These are phyloP conservation scores for Ascochyta rabiei DNA, from an alignment of 2,329 filamentous ascomycete species.

Conservation along the genomic window DNA sequence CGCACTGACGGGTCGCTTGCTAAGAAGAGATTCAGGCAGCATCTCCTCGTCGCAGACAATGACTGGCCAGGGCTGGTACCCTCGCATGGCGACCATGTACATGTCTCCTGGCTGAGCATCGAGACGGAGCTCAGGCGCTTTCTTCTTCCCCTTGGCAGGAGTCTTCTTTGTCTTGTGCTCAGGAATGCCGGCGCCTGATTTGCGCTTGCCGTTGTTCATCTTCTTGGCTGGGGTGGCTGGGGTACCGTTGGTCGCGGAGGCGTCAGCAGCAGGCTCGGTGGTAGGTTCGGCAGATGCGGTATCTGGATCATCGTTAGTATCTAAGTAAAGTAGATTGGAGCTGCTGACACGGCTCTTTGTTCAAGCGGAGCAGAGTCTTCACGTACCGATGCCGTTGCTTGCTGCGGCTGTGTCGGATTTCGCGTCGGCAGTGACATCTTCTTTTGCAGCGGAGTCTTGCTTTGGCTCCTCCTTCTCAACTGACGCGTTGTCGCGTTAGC, in stretches of 20 bases:
- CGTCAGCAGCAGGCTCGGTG: slow-evolving; percentile 42
- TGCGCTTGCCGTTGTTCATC: slow-evolving; percentile 60
- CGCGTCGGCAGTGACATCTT: slow-evolving; percentile 35
- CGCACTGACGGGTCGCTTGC: slow-evolving; percentile 81
- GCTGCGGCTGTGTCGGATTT: slow-evolving; percentile 28
- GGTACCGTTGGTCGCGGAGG: slow-evolving; percentile 55
- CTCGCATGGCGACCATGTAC: slow-evolving; percentile 92
- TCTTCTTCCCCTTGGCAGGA: slow-evolving; percentile 79
- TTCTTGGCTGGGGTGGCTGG: slow-evolving; percentile 41
- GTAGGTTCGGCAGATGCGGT: slow-evolving; percentile 44
- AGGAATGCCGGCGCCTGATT: slow-evolving; percentile 70
- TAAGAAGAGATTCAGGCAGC: slow-evolving; percentile 79
- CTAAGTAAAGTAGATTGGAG: not conserved
- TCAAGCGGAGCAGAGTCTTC: not conserved
- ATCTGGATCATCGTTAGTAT: slow-evolving; percentile 32
- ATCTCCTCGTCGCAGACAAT: slow-evolving; percentile 95
- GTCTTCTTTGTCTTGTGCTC: slow-evolving; percentile 74
- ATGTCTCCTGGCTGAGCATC: slow-evolving; percentile 90
- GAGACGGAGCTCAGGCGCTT: slow-evolving; percentile 68
- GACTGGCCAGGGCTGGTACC: slow-evolving; percentile 91
- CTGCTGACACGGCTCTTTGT: not conserved
- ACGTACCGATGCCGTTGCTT: slow-evolving; percentile 36
- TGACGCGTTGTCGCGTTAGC: slow-evolving; percentile 31
- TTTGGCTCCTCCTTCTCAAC: slow-evolving; percentile 28
- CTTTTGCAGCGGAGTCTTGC: slow-evolving; percentile 22